A percentile compares a stretch with the other conserved stretches of the same genome.
Conservation (phyloP, 2,329 filamentous ascomycete species). For the Epichloe brachyelytri region DNA sequence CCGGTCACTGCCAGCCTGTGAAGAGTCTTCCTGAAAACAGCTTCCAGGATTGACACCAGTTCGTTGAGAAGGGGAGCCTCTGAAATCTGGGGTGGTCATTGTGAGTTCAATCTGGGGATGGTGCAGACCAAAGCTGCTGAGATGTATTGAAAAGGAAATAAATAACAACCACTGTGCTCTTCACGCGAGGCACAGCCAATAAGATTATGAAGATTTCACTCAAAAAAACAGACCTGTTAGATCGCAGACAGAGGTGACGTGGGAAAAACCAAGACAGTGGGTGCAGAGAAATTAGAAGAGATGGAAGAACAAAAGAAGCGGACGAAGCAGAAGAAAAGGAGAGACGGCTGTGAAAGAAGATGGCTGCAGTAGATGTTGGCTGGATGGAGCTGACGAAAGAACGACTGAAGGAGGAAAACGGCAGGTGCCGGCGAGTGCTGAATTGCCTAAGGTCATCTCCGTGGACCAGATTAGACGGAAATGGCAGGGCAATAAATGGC, state of each 20-base stretch:
- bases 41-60: constrained; percentile 7
- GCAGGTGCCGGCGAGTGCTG: constrained; percentile 17
- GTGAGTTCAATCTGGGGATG: background rate
- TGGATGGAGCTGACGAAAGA: constrained; percentile 1
- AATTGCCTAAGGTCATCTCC: constrained; percentile 5
- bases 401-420: constrained; percentile 6
- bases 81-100: constrained; percentile 20
- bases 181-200: constrained; percentile 6
- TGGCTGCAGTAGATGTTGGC: constrained; percentile 6
- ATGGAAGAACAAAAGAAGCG: constrained; percentile 7
- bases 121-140: constrained; percentile 3
- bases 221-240: constrained; percentile 15
- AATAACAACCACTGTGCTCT: constrained; percentile 7
- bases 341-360: constrained; percentile 2
- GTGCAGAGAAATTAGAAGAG: constrained; percentile 8
- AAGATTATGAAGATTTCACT: constrained; percentile 17
- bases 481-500: constrained; percentile 12
- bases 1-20: constrained; percentile 7
- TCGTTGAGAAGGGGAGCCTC: constrained; percentile 16
- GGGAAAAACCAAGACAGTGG: constrained; percentile 10
- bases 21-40: constrained; percentile 12
- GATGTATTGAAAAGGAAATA: constrained; percentile 8
- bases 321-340: constrained; percentile 6
- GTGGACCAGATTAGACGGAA: constrained; percentile 9
- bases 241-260: constrained; percentile 16